Evolutionary conservation across 352 stramenopile species (phyloP).

Genomic region (Globisporangium recalcitrans): DNA sequence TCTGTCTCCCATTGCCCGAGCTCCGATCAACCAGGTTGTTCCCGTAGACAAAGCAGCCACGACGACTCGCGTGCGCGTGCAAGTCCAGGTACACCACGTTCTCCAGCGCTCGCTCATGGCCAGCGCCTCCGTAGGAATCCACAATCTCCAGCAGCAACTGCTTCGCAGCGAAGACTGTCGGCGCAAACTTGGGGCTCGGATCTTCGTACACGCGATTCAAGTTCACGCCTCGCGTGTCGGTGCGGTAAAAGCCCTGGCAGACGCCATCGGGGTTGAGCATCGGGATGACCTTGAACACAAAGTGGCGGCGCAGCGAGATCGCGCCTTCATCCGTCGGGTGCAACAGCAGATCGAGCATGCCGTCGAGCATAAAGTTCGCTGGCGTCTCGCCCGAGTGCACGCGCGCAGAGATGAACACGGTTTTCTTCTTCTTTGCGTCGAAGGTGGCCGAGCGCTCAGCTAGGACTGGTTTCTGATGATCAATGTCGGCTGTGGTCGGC

Average conservation of each 20-base stretch:
- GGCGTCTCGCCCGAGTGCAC: constrained; percentile 85
- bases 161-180: constrained; percentile 68
- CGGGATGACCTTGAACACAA: constrained; percentile 81
- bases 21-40: constrained; percentile 55
- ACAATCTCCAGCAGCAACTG: constrained; percentile 34
- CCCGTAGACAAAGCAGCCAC: constrained; percentile 90
- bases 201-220: constrained; percentile 87
- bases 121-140: constrained; percentile 24
- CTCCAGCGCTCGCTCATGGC: constrained; percentile 18
- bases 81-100: constrained; percentile 84
- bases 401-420: constrained; percentile 57
- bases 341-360: constrained; percentile 45
- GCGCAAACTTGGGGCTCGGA: constrained; percentile 37
- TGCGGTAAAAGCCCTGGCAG: constrained; percentile 82
- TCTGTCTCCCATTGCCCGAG: constrained; percentile 28
- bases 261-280: constrained; percentile 88
- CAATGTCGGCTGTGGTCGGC: background rate
- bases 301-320: constrained; percentile 37
- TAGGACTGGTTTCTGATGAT: background rate
- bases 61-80: constrained; percentile 87
- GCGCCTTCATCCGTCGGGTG: constrained; percentile 46
- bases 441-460: constrained; percentile 10
- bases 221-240: constrained; percentile 82
- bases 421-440: constrained; percentile 28
- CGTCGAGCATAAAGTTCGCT: constrained; percentile 64